Base-by-base conservation (phyloP, 2,329 filamentous ascomycete species). In the Monosporascus sp. region DNA sequence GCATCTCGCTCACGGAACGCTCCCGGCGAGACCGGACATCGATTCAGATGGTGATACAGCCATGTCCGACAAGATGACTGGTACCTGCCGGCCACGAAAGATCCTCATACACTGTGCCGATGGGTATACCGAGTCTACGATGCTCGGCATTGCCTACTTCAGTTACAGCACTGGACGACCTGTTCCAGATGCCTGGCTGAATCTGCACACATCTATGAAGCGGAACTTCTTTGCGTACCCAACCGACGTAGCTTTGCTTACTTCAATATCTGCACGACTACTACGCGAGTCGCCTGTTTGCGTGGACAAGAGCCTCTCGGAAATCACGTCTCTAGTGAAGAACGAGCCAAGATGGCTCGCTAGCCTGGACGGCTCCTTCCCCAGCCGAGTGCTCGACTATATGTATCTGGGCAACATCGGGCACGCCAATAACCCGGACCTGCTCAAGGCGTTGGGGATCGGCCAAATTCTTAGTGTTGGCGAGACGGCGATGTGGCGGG, bases 161-260 rank as follows among this genome's bases (percentile, higher is more conserved):
- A 96, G 95, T 79, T 99, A 91, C 70, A 90, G 89, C 51, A 90
- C 94, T 56, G 90, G 90, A 6, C 77, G 84, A 11, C 81, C 92
- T 0, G 81, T 93, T 0, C 88, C 92, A 27, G 84, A 91, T 52
- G 92, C 94, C 8, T 97, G 92, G 92, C 77, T 97, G 9, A 80
- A 84, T 54, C 76, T 99, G 48, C 94, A 99, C 68, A 85, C 85
- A 11, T 79, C 84, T 14, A 90, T 88, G 68, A 79, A 83, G 52
- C 88, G 94, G 55, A 97, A 99, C 66, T 97, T 97, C 74, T 99
- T 99, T 66, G 91, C 94, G 0, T 97, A 97, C 62, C 88, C 89
- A 1, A 90, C 89, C 0, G 94, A 99, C 66, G 91, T 97, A 18
- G 82, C 87, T 4, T 78, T 97, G 11, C 73, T 97, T n/a, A 85